Evolutionary conservation across 1,284 basidiomycete genomes (phyloP).

Genomic region (Ceraceosorus guamensis): DNA sequence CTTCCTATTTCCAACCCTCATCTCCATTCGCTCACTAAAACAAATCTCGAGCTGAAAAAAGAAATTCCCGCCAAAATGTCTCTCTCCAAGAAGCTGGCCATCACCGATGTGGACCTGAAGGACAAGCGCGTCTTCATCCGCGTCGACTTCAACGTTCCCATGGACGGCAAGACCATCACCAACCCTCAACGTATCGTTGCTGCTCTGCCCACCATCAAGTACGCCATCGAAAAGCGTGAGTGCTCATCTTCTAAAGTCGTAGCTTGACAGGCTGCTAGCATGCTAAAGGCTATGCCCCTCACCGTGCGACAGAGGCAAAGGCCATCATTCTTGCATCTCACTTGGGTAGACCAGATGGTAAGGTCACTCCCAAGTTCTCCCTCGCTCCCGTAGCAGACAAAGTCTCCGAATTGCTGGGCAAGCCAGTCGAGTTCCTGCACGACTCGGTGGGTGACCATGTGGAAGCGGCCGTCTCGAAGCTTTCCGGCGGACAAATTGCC

Average conservation of each 20-base stretch:
- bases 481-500: slow-evolving; percentile 71
- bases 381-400: slow-evolving; percentile 68
- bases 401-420: slow-evolving; percentile 50
- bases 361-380: slow-evolving; percentile 80
- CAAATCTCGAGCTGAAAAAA: too few relatives aligned
- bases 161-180: slow-evolving; percentile 75
- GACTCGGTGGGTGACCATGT: slow-evolving; percentile 82
- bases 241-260: not conserved
- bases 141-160: slow-evolving; percentile 96
- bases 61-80: slow-evolving; percentile 62
- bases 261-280: not conserved
- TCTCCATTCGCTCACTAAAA: too few relatives aligned
- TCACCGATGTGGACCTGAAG: slow-evolving; percentile 83
- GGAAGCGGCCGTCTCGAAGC: slow-evolving; percentile 66
- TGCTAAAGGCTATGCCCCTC: not conserved
- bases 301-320: slow-evolving; percentile 60
- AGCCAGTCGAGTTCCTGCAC: slow-evolving; percentile 64
- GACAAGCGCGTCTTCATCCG: slow-evolving; percentile 67
- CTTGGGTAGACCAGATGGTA: slow-evolving; percentile 92
- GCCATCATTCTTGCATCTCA: slow-evolving; percentile 93
- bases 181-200: slow-evolving; percentile 93
- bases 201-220: slow-evolving; percentile 89
- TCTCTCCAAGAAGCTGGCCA: slow-evolving; percentile 69
- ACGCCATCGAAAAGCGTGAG: slow-evolving; percentile 79
- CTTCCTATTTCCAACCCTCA: too few relatives aligned